A percentile compares a stretch with the other conserved stretches of the same genome.
These are phyloP conservation scores for Vitis hybrid DNA, from an alignment of 177 flowering plant species.

Conservation along the genomic window DNA sequence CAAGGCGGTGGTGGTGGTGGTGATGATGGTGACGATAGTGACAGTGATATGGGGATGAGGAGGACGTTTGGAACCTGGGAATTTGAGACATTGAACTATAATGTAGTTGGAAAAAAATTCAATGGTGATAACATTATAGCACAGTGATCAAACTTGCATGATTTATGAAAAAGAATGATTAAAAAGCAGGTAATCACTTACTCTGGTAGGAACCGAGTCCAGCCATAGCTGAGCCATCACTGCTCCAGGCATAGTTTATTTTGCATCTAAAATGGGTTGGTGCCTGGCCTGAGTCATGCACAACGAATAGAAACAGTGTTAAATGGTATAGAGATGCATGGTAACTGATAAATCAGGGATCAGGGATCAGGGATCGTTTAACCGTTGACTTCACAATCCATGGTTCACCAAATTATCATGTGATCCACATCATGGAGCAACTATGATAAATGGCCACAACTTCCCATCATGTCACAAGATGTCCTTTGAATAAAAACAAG, in stretches of 20 bases:
- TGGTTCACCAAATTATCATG: neutral
- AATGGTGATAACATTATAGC: too few species aligned
- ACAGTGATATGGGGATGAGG: too few species aligned
- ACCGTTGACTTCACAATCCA: neutral
- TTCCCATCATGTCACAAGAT: slow-evolving; percentile 1
- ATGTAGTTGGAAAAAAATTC: too few species aligned
- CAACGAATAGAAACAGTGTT: neutral
- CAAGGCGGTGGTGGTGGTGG: too few species aligned
- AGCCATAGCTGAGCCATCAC: neutral
- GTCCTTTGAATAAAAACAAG: neutral
- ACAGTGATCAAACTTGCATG: too few species aligned
- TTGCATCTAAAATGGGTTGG: neutral
- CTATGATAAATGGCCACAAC: neutral
- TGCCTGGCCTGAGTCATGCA: neutral
- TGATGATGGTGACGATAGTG: too few species aligned
- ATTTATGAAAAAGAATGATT: too few species aligned
- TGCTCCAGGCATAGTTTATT: neutral
- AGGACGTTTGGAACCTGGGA: too few species aligned
- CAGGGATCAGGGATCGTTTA: neutral
- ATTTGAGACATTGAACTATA: too few species aligned
- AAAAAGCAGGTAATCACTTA: too few species aligned
- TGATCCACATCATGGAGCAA: neutral
- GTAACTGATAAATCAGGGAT: neutral
- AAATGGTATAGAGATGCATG: neutral
- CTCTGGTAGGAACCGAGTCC: too few species aligned